Base-by-base conservation (phyloP, 352 stramenopile genomes). In the Globisporangium middletonii region DNA sequence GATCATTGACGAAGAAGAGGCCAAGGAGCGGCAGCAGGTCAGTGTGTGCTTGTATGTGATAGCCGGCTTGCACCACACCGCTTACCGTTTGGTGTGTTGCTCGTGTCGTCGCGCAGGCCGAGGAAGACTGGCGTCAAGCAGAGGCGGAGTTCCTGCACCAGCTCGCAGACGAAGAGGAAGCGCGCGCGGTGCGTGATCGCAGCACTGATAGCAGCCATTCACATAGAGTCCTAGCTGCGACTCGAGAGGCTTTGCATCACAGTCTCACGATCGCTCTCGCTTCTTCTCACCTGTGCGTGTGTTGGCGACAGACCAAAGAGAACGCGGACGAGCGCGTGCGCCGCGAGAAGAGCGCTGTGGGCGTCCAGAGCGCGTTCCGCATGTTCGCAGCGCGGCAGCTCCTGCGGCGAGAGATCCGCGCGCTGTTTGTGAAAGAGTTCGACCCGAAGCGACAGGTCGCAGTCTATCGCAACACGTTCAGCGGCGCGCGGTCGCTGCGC, bases 361-460 rank as follows among this genome's bases (percentile, higher is more conserved):
- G 55, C 3, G 68, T 92, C 42, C 78, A 90, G 55, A 76, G 76
- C 38, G 78, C 65, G 3, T 86, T 77, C 35, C 79, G 79, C 4
- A 73, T 80, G 68, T 88, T 79, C 50, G 57, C 70, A 3, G 79
- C 79, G 3, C 65, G 75, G 9, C 75, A 77, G 55, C 53, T 72
- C 3, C 67, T 92, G 13, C 72, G 77, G 9, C 50, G 65, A 12
- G 71, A 85, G 57, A 75, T 90, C 44, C 59, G 67, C 16, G 52
- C 64, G 30, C 55, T 72, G 30, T 83, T 86, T 53, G 63, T 81
- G 12, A 90, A 88, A 49, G 72, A 87, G 23, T 88, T 86, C 43
- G 66, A 88, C 42, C 50, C 58, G 9, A 46, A 63, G 13, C 73
- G 58, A 12, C 63, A 74, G 18, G 55, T 62, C 8, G 50, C 77